Conservation (phyloP, 1,139 yeast genomes). For the Kazachstania sp. region DNA sequence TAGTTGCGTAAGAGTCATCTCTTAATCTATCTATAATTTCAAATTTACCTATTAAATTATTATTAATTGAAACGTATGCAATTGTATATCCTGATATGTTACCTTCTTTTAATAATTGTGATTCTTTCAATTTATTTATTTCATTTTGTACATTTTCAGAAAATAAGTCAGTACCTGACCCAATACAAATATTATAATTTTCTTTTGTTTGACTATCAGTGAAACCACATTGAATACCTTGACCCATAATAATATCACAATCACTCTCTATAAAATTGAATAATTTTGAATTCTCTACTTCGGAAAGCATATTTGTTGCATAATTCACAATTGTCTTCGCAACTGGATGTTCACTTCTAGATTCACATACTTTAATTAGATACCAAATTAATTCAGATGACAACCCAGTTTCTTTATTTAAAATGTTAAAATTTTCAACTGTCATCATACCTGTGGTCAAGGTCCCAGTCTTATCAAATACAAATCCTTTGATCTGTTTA, state of each 20-base stretch:
- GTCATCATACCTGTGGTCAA: conserved; percentile 78
- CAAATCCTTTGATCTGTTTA: conserved; percentile 30
- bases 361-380: conserved; percentile 51
- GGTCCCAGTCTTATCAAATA: conserved; percentile 96
- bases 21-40: conserved; percentile 66
- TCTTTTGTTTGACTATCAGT: conserved; percentile 44
- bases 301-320: neutral
- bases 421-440: conserved; percentile 32
- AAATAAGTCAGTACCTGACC: conserved; percentile 6
- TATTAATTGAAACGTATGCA: conserved; percentile 45
- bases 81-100: conserved; percentile 22
- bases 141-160: neutral
- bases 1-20: conserved; percentile 52
- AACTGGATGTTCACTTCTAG: conserved; percentile 78
- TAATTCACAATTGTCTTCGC: conserved; percentile 55
- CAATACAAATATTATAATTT: conserved; percentile 27
- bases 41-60: conserved; percentile 51
- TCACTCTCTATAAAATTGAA: neutral
- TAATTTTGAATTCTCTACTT: neutral
- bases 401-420: neutral
- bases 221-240: conserved; percentile 49
- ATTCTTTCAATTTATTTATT: conserved; percentile 8
- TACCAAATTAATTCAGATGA: neutral
- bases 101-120: neutral
- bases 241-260: conserved; percentile 54